phyloP scores from a whole-genome alignment of 495 filamentous ascomycete genomes.

The Daldinia decipiens region DNA sequence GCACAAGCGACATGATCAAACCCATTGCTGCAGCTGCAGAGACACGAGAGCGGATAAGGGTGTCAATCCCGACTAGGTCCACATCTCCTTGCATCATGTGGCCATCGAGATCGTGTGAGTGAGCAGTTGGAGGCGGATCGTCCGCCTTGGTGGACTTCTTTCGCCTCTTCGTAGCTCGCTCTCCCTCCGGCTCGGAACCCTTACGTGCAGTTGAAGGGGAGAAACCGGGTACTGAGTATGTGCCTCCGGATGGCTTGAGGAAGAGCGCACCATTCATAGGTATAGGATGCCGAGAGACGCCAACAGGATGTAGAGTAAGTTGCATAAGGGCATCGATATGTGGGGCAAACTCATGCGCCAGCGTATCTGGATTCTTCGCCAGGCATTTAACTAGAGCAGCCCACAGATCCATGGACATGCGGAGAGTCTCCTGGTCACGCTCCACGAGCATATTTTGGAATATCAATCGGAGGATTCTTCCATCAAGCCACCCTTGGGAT shows the following conservation, averaged over 20 bases:
- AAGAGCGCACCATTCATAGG: constrained; percentile 90
- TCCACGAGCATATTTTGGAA: constrained; percentile 97
- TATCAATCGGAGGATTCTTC: constrained; percentile 84
- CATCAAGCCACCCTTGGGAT: constrained; percentile 91
- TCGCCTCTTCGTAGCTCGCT: constrained; percentile 71
- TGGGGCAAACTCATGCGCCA: constrained; percentile 72
- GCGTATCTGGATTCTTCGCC: constrained; percentile 64
- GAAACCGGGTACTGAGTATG: constrained; percentile 67
- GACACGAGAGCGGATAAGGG: constrained; percentile 86
- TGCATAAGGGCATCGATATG: constrained; percentile 81
- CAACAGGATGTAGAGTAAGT: constrained; percentile 87
- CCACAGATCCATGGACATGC: constrained; percentile 88
- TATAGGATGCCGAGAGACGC: constrained; percentile 86
- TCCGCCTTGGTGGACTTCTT: constrained; percentile 86
- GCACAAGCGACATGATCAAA: constrained; percentile 71
- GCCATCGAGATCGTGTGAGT: constrained; percentile 92
- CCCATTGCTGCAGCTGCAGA: constrained; percentile 87
- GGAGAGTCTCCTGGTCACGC: constrained; percentile 77
- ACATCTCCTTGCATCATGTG: constrained; percentile 98
- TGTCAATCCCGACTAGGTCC: constrained; percentile 89
- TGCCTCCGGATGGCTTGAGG: constrained; percentile 91
- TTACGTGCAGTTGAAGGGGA: constrained; percentile 62
- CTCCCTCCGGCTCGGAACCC: constrained; percentile 67
- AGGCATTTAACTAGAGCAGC: constrained; percentile 75
- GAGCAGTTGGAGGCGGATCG: constrained; percentile 65